These are phyloP conservation scores for Trichoderma polysporum DNA, from an alignment of 2,329 filamentous ascomycete genomes.

Conservation along the genomic window DNA sequence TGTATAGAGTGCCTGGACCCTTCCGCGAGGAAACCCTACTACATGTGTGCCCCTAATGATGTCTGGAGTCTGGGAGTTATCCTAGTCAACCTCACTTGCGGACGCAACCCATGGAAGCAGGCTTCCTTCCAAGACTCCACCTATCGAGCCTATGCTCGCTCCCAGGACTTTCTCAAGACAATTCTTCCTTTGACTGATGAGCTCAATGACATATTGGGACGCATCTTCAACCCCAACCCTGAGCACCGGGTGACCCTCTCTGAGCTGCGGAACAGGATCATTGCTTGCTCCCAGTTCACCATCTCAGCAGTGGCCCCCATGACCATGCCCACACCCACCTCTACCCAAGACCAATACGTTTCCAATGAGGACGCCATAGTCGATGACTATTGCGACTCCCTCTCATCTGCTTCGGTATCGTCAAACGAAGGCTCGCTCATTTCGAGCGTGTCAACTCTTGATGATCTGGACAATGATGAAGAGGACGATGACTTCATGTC, in stretches of 20 bases:
- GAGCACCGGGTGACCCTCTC: slow-evolving; percentile 76
- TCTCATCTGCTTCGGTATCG: slow-evolving; percentile 50
- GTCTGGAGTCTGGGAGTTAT: slow-evolving; percentile 98
- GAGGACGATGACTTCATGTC: slow-evolving; percentile 42
- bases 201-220: slow-evolving; percentile 80
- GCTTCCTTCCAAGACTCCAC: slow-evolving; percentile 92
- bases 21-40: slow-evolving; percentile 70
- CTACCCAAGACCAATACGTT: slow-evolving; percentile 51
- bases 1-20: slow-evolving; percentile 82
- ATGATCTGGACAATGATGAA: slow-evolving; percentile 42
- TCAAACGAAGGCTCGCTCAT: slow-evolving; percentile 58
- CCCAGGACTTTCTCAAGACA: slow-evolving; percentile 82
- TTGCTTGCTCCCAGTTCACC: slow-evolving; percentile 75
- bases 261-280: slow-evolving; percentile 75
- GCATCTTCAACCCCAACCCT: slow-evolving; percentile 86
- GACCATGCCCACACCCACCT: slow-evolving; percentile 42
- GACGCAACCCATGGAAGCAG: slow-evolving; percentile 98
- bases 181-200: slow-evolving; percentile 90
- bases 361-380: slow-evolving; percentile 47
- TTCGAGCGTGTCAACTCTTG: slow-evolving; percentile 54
- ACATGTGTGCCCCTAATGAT: slow-evolving; percentile 92
- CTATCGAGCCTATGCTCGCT: slow-evolving; percentile 85
- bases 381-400: slow-evolving; percentile 45
- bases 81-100: slow-evolving; percentile 94
- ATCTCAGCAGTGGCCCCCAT: slow-evolving; percentile 38